Percentiles rank a stretch among this genome's conserved stretches.
phyloP scores from a whole-genome alignment of 1,284 basidiomycete genomes.

The Golubevia pallescens region DNA sequence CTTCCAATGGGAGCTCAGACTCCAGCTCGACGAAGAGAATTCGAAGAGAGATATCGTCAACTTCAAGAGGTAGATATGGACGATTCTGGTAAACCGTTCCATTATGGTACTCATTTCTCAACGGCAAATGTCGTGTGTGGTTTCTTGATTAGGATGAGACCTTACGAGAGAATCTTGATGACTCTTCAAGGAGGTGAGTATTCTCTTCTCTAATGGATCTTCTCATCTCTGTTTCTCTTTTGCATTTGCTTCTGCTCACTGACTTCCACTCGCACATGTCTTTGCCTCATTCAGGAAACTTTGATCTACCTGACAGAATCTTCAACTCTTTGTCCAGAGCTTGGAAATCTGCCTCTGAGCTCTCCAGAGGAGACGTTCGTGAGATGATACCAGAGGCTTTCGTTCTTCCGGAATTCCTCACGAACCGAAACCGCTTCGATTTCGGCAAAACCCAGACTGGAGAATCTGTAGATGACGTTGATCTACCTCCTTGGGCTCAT shows the following conservation, averaged over 20 bases:
- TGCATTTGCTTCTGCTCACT: no score
- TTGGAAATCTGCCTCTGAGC: constrained; percentile 82
- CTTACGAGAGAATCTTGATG: constrained; percentile 65
- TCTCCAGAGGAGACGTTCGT: constrained; percentile 88
- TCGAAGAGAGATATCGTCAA: constrained; percentile 74
- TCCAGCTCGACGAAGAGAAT: constrained; percentile 68
- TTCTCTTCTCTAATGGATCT: no score
- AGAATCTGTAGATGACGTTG: constrained; percentile 84
- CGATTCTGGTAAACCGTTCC: constrained; percentile 12
- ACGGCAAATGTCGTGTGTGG: constrained; percentile 97
- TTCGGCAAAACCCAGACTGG: constrained; percentile 85
- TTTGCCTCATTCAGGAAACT: constrained; percentile 80
- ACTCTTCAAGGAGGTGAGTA: constrained; percentile 56
- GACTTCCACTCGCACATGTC: not conserved
- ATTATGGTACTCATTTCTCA: constrained; percentile 82
- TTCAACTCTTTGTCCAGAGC: constrained; percentile 77
- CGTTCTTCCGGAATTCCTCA: constrained; percentile 67
- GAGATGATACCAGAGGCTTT: constrained; percentile 94
- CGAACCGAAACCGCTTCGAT: constrained; percentile 69
- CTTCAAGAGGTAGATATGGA: constrained; percentile 77
- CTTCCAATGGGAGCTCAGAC: constrained; percentile 92
- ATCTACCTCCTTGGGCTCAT: constrained; percentile 88
- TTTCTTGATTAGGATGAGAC: constrained; percentile 86
- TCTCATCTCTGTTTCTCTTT: no score
- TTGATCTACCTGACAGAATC: constrained; percentile 91